Conservation (phyloP, 371 early-diverging fungal genomes). For the Spiromyces aspiralis region DNA sequence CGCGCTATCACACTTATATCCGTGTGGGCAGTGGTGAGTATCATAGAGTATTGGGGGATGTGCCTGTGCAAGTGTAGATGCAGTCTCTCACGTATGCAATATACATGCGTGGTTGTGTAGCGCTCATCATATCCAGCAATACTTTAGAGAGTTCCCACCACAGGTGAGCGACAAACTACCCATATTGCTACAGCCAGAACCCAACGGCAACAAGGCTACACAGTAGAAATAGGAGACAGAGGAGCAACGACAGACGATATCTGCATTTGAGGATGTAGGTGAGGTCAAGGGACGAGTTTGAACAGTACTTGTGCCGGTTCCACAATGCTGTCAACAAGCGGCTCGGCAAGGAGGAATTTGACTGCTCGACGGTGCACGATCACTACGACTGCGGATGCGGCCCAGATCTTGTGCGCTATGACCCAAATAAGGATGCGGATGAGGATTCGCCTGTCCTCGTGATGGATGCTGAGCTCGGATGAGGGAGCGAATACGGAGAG, state of each 20-base stretch:
- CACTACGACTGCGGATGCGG: slow-evolving; percentile 85
- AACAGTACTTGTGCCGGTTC: slow-evolving; percentile 84
- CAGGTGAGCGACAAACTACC: slow-evolving; percentile 31
- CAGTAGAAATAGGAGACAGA: too few species aligned
- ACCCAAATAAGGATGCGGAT: slow-evolving; percentile 4
- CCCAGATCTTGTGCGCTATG: slow-evolving; percentile 23
- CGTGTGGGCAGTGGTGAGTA: slow-evolving; percentile 92
- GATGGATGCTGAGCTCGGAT: too few species aligned
- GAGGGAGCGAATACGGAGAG: too few species aligned
- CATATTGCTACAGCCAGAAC: too few species aligned
- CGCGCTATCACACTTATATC: slow-evolving; percentile 81
- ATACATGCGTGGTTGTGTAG: too few species aligned
- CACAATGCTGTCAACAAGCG: slow-evolving; percentile 96
- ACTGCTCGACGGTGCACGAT: slow-evolving; percentile 70
- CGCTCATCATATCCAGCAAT: slow-evolving; percentile 66
- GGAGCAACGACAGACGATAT: too few species aligned
- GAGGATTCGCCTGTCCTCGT: too few species aligned
- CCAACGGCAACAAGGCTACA: too few species aligned
- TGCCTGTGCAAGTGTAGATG: too few species aligned
- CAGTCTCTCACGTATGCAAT: too few species aligned
- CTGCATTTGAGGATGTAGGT: slow-evolving; percentile 10
- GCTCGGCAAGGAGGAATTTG: slow-evolving; percentile 71
- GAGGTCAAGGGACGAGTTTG: slow-evolving; percentile 48
- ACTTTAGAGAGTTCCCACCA: slow-evolving; percentile 78
- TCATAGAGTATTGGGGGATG: too few species aligned